Conservation (phyloP, 257 asterid species). For the Salvia rosmarinus region DNA sequence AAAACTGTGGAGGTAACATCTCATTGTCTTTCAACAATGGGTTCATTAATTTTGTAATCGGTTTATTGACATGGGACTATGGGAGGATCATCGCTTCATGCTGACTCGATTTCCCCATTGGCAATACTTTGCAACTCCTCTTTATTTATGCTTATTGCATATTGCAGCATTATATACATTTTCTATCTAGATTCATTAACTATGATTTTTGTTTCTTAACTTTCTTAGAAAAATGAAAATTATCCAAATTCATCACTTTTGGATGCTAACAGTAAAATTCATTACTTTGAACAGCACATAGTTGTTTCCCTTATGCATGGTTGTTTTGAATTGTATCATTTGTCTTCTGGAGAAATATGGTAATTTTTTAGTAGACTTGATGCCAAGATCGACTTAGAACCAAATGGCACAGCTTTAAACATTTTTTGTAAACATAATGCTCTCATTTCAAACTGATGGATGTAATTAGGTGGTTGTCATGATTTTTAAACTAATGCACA, state of each 20-base stretch:
- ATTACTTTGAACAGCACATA: too few relatives aligned
- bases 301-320: background rate
- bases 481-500: background rate
- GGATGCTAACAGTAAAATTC: too few relatives aligned
- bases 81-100: background rate
- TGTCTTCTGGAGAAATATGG: too few relatives aligned
- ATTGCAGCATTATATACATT: slow-evolving; percentile 18
- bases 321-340: too few relatives aligned
- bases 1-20: slow-evolving; percentile 86
- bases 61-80: background rate
- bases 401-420: background rate
- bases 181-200: background rate
- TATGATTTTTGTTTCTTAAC: background rate
- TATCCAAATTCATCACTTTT: background rate
- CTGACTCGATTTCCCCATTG: background rate
- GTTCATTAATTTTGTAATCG: slow-evolving; percentile 2
- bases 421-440: too few relatives aligned
- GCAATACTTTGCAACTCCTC: background rate
- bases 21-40: background rate
- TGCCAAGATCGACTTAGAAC: background rate
- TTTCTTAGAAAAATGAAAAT: background rate
- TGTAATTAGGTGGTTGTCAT: background rate
- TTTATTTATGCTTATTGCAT: slow-evolving; percentile 11
- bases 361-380: slow-evolving; percentile 1
- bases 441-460: background rate